A percentile compares a stretch with the other conserved stretches of the same genome.
phyloP scores from a whole-genome alignment of 2,329 filamentous ascomycete genomes.

The Ophiostoma australiae region DNA sequence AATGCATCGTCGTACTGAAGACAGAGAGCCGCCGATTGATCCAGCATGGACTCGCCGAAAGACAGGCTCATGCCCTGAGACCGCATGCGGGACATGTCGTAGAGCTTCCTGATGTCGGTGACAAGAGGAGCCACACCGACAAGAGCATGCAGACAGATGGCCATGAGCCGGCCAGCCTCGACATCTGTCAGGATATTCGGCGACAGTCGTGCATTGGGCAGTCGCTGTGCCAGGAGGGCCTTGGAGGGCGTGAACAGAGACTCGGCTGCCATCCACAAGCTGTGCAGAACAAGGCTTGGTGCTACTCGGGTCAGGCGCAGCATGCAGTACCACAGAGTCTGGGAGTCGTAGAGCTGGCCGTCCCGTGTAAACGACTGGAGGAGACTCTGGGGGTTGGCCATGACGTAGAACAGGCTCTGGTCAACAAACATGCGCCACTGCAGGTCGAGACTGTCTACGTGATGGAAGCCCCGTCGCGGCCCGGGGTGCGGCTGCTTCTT shows the following conservation, averaged over 20 bases:
- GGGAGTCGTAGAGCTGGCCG: slow-evolving; percentile 53
- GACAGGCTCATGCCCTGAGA: slow-evolving; percentile 50
- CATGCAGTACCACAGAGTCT: slow-evolving; percentile 60
- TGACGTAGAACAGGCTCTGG: slow-evolving; percentile 59
- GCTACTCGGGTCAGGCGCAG: slow-evolving; percentile 53
- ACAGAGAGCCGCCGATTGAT: slow-evolving; percentile 47
- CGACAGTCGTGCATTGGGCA: slow-evolving; percentile 38
- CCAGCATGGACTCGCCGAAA: slow-evolving; percentile 42
- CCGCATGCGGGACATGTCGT: slow-evolving; percentile 57
- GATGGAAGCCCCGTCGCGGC: neutral
- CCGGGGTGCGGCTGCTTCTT: slow-evolving; percentile 31
- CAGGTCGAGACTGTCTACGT: slow-evolving; percentile 24
- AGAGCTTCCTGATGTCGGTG: slow-evolving; percentile 44
- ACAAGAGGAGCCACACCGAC: slow-evolving; percentile 54
- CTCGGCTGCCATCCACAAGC: slow-evolving; percentile 58
- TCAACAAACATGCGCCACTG: slow-evolving; percentile 57
- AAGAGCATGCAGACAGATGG: slow-evolving; percentile 59
- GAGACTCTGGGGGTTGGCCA: slow-evolving; percentile 53
- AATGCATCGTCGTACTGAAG: slow-evolving; percentile 60
- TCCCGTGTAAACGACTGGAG: slow-evolving; percentile 54
- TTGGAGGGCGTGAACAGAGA: slow-evolving; percentile 54
- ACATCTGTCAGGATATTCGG: slow-evolving; percentile 39
- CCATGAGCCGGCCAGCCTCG: slow-evolving; percentile 51
- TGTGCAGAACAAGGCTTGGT: slow-evolving; percentile 57
- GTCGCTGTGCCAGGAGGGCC: slow-evolving; percentile 39